Evolutionary conservation across 768 basidiomycete genomes (phyloP).

Genomic region (Sarcodon sp.): DNA sequence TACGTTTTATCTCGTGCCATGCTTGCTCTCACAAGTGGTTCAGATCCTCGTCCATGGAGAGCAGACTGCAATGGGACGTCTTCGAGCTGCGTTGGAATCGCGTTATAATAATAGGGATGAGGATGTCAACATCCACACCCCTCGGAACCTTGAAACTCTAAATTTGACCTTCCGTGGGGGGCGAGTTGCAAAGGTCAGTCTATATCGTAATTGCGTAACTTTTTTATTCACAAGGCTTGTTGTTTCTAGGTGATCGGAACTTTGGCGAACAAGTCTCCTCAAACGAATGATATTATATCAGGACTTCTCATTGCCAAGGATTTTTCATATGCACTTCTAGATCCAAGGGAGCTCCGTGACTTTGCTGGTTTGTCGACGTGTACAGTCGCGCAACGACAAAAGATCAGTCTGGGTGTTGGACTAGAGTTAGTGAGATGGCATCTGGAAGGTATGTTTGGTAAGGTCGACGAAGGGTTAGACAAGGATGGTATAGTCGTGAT

Average conservation of each 20-base stretch:
- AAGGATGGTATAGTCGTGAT: constrained; percentile 29
- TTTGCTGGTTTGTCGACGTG: constrained; percentile 93
- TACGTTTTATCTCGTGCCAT: constrained; percentile 7
- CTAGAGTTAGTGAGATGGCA: constrained; percentile 95
- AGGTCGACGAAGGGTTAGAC: constrained; percentile 35
- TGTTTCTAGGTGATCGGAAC: constrained; percentile 75
- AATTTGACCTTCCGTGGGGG: constrained; percentile 89
- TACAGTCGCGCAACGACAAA: constrained; percentile 79
- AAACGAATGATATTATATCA: constrained; percentile 63
- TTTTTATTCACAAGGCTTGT: neutral
- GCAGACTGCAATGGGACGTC: constrained; percentile 85
- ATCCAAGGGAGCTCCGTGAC: constrained; percentile 86
- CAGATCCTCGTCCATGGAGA: constrained; percentile 98
- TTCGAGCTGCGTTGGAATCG: constrained; percentile 81
- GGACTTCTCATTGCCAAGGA: constrained; percentile 93
- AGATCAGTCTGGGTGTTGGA: constrained; percentile 70
- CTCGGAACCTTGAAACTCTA: constrained; percentile 85
- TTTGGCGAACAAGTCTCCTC: constrained; percentile 67
- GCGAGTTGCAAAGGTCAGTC: constrained; percentile 80
- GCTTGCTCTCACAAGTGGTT: neutral
- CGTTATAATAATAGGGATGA: constrained; percentile 88
- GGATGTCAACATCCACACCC: constrained; percentile 95
- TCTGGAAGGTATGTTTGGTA: constrained; percentile 75
- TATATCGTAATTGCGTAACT: neutral
- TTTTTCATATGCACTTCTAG: constrained; percentile 93